Base-by-base conservation (phyloP, 306 rosid genomes). In the Glycyrrhiza uralensis region DNA sequence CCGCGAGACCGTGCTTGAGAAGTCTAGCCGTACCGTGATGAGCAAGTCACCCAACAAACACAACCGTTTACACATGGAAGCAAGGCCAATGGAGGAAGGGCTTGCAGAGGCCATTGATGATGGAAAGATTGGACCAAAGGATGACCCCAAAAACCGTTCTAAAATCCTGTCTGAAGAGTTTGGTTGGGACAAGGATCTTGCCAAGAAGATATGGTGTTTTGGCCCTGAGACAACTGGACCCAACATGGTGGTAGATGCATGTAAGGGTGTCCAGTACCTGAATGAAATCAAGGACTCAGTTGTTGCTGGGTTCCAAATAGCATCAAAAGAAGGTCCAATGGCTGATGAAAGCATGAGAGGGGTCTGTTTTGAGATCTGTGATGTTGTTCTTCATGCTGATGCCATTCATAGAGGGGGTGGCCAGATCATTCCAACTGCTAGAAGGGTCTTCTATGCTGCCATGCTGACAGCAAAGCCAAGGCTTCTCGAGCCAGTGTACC, bases 31-130 rank as follows among this genome's bases (percentile, higher is more conserved):
- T 15, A 87, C 87, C 0, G 97, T 93, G 75, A 90, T 90, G 97
- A 90, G 98, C 75, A 93, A 93, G 66, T 93, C 98, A 0, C 97
- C 96, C 10, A 90, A 93, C 87, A 93, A 90, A 75, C 97, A 93
- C 60, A 93, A 93, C 78, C 84, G 97, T 22, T 78, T 93, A 13
- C 90, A 90, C 89, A 93, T 93, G 98, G 97, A 93, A 70, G 89
- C 80, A 3, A 62, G 86, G 1, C 83, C 79, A 2, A 0, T 76
- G 86, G 92, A 90, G 74, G 94, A 90, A 0, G 97, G 97, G 8
- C 87, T 90, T 33, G 83, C 92, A 0, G 94, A 90, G 76, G 97
- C 92, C 13, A 90, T 90, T 73, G 97, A 90, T 30, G 92, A 86
- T 0, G 96, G 96, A 1, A 89, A 76, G 38, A 90, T 90, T 35